A percentile compares a stretch with the other conserved stretches of the same genome.
phyloP scores from a whole-genome alignment of 106 monocot genomes.

The Phalaenopsis equestris region DNA sequence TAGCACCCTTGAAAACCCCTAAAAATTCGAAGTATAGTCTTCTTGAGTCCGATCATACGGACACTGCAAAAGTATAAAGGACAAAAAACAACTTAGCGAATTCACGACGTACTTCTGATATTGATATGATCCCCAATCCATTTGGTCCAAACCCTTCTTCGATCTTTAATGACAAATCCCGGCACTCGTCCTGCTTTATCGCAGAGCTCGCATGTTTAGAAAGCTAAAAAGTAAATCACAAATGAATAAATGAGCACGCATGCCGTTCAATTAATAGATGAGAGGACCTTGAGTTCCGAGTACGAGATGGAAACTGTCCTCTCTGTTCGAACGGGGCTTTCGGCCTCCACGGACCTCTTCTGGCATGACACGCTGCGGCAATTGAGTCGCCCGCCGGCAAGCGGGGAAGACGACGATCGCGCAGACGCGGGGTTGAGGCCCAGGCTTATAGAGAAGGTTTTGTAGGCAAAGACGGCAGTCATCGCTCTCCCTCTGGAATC shows the following conservation, averaged over 20 bases:
- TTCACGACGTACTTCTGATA: slow-evolving; percentile 52
- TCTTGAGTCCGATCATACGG: neutral
- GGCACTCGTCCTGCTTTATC: slow-evolving; percentile 42
- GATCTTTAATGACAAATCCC: slow-evolving; percentile 61
- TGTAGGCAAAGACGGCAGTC: neutral
- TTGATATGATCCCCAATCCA: slow-evolving; percentile 78
- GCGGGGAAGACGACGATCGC: neutral
- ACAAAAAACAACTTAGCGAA: neutral
- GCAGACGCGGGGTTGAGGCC: neutral
- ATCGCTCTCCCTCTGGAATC: neutral
- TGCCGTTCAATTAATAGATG: neutral
- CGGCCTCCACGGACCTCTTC: neutral
- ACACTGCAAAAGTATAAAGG: neutral
- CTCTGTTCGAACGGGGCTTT: slow-evolving; percentile 19
- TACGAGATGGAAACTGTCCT: slow-evolving; percentile 54
- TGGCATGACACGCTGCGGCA: neutral
- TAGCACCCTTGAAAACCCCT: neutral
- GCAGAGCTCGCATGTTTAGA: neutral
- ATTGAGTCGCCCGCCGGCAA: neutral
- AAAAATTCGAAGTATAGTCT: neutral
- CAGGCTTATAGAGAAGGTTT: neutral
- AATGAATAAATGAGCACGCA: slow-evolving; percentile 3
- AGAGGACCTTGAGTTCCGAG: slow-evolving; percentile 64
- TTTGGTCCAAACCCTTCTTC: slow-evolving; percentile 76
- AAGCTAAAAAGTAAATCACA: neutral